These are phyloP conservation scores for Ajuga reptans DNA, from an alignment of 305 asterid species.

Conservation along the genomic window DNA sequence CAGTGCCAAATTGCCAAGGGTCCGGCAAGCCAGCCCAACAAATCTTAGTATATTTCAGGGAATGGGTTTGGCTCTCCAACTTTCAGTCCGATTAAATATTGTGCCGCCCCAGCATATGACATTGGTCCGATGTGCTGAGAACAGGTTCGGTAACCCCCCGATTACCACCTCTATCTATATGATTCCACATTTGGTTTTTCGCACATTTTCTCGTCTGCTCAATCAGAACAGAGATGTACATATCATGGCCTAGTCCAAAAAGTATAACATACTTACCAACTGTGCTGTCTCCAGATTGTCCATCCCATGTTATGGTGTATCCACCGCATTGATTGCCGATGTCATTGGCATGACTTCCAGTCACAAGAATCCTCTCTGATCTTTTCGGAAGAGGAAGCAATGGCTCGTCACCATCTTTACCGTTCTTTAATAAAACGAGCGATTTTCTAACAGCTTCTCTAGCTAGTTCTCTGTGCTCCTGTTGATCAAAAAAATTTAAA, in stretches of 20 bases:
- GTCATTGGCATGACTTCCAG: slow-evolving; percentile 54
- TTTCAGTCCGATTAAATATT: no score
- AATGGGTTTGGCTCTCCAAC: no score
- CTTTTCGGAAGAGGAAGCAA: slow-evolving; percentile 57
- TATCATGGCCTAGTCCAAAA: background rate
- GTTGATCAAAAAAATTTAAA: background rate
- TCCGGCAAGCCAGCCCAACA: no score
- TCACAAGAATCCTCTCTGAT: slow-evolving; percentile 42
- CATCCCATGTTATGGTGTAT: slow-evolving; percentile 57
- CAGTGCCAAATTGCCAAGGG: no score
- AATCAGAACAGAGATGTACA: background rate
- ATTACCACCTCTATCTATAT: no score
- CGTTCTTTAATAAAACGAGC: slow-evolving; percentile 55
- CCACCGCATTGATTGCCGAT: slow-evolving; percentile 67
- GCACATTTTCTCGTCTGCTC: background rate
- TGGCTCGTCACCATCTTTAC: slow-evolving; percentile 35
- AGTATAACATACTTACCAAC: slow-evolving; percentile 27
- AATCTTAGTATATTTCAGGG: no score
- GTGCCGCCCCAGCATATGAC: no score
- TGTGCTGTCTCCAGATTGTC: slow-evolving; percentile 45
- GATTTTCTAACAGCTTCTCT: slow-evolving; percentile 77
- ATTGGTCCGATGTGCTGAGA: no score
- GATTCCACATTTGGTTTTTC: background rate
- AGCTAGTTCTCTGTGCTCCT: slow-evolving; percentile 64
- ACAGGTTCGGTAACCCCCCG: no score